Percentiles rank a stretch among this genome's conserved stretches.
Evolutionary conservation across 331 rosid species (phyloP).

Genomic region (Ulmus americana): DNA sequence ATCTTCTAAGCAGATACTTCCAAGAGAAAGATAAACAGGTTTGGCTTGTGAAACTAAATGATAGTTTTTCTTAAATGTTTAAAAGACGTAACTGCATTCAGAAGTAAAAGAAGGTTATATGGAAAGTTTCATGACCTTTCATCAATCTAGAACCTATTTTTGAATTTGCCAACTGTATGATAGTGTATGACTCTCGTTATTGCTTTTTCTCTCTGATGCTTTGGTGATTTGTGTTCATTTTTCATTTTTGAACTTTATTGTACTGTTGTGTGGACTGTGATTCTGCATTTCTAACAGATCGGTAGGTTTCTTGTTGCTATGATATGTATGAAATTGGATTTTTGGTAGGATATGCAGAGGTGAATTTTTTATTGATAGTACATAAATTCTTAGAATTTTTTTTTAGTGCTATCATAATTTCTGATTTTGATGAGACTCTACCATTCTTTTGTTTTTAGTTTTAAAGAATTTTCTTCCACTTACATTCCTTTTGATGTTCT

Average conservation of each 20-base stretch:
- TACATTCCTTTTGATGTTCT: background rate
- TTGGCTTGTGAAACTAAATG: slow-evolving; percentile 22
- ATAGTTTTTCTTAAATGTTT: slow-evolving; percentile 5
- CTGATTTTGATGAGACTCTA: background rate
- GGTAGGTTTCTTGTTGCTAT: background rate
- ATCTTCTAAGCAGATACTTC: slow-evolving; percentile 24
- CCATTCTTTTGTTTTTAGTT: background rate
- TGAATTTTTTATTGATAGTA: background rate
- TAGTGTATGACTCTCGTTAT: slow-evolving; percentile 10
- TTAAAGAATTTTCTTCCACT: background rate
- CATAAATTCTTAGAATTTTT: too few relatives aligned
- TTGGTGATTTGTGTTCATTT: background rate
- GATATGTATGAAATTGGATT: background rate
- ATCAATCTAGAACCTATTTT: background rate
- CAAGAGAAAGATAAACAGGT: slow-evolving; percentile 51
- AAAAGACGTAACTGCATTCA: background rate
- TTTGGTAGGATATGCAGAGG: background rate
- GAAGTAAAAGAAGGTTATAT: background rate
- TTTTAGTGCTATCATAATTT: background rate
- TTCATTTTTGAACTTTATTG: background rate
- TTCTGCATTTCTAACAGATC: background rate
- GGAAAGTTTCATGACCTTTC: slow-evolving; percentile 3
- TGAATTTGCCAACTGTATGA: slow-evolving; percentile 1
- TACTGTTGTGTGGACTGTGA: background rate
- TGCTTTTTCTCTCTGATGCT: background rate